Evolutionary conservation across 2,329 filamentous ascomycete species (phyloP), one percentile per base, ranked within the genome.

Genomic region (Cadophora sp.): DNA sequence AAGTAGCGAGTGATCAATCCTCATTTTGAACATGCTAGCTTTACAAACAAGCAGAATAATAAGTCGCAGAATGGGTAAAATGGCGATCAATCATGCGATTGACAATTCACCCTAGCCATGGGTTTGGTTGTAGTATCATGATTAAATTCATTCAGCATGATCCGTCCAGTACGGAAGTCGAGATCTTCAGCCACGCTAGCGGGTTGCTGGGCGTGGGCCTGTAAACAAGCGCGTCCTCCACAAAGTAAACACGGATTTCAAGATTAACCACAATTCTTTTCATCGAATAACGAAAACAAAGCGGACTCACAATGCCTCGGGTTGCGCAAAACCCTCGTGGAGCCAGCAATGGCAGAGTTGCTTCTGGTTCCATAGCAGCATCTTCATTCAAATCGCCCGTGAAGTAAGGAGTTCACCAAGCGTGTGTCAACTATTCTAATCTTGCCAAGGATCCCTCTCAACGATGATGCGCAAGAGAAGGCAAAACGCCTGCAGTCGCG

Each of bases 391-490:
- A 79, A 70, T 77, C 78, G 16, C 76, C 77, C 1, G 71, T 79
- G 31, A 79, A 79, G 78, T 79, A 68, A 62, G 76, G 76, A 48
- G 34, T 50, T 24, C 14, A 43, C 37, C 50, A 22, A 24, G 58
- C 27, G 27, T 58, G 6, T 29, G 1, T 34, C 22, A n/a, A 34
- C 14, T 43, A 12, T 58, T 50, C 67, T 69, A 61, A 69, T 27
- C 37, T 22, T 16, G 16, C 8, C 27, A 19, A 97, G 93, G 79
- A 97, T 99, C 69, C 94, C 96, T 43, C 88, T 99, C 71, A 98
- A 98, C 83, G 96, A 99, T 83, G 96, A 99, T 84, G 90, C 89
- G 69, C 89, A 91, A 75, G 96, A 99, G 82, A 97, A 97, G 80
- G 94, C 94, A 60, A 91, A 91, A 75, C 91, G 96, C 61, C 85